Evolutionary conservation across 208 protist species (phyloP).

Genomic region (Leptomonas pyrrhocoris): DNA sequence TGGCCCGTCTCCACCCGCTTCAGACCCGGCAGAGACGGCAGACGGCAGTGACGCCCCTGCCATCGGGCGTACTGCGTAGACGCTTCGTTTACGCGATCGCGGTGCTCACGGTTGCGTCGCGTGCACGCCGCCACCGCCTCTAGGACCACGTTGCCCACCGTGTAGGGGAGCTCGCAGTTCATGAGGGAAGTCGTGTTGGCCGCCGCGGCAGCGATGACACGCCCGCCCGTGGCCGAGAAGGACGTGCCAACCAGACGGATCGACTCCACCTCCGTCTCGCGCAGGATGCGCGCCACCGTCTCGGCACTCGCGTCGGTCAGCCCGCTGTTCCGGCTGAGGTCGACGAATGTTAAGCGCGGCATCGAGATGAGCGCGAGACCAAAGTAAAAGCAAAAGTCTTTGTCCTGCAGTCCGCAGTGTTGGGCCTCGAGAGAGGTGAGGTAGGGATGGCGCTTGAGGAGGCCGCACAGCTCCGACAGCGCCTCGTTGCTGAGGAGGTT

Average conservation of each 20-base stretch:
- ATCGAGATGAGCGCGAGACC: slow-evolving; percentile 45
- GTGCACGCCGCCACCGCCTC: slow-evolving; percentile 25
- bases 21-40: slow-evolving; percentile 6
- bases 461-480: slow-evolving; percentile 56
- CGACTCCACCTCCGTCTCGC: slow-evolving; percentile 38
- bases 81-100: slow-evolving; percentile 8
- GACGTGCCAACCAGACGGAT: slow-evolving; percentile 54
- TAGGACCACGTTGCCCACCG: slow-evolving; percentile 63
- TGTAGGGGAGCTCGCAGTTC: slow-evolving; percentile 75
- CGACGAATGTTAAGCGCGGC: slow-evolving; percentile 34
- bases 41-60: not conserved
- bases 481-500: slow-evolving; percentile 64
- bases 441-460: slow-evolving; percentile 57
- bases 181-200: slow-evolving; percentile 34
- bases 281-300: slow-evolving; percentile 48
- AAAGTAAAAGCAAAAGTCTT: slow-evolving; percentile 63
- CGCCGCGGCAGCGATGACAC: slow-evolving; percentile 47
- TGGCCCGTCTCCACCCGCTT: not conserved
- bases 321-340: slow-evolving; percentile 69
- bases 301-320: slow-evolving; percentile 56
- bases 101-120: slow-evolving; percentile 35
- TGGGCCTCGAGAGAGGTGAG: slow-evolving; percentile 55
- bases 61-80: slow-evolving; percentile 9
- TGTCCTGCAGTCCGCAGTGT: slow-evolving; percentile 66
- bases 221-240: slow-evolving; percentile 40